Percentiles rank a stretch among this genome's conserved stretches.
These are phyloP conservation scores for Trichoderma sp. DNA, from an alignment of 2,329 filamentous ascomycete genomes.

Conservation along the genomic window DNA sequence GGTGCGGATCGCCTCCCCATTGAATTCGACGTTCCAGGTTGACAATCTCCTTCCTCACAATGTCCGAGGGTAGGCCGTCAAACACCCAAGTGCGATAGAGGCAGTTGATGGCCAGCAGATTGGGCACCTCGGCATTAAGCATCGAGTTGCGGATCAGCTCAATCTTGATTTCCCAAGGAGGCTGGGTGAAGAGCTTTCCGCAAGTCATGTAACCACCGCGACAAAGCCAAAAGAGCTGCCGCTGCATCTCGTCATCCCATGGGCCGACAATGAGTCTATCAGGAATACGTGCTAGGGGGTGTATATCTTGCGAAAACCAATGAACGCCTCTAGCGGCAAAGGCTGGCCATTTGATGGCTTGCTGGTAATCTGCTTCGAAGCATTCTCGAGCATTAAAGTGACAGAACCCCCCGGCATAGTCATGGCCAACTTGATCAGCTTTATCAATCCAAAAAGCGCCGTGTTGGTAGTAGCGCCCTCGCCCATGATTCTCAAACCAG, in stretches of 20 bases:
- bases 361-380: slow-evolving; percentile 39
- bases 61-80: slow-evolving; percentile 31
- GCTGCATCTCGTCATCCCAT: slow-evolving; percentile 39
- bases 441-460: slow-evolving; percentile 26
- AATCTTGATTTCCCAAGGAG: slow-evolving; percentile 43
- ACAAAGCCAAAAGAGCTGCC: slow-evolving; percentile 47
- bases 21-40: slow-evolving; percentile 31
- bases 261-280: slow-evolving; percentile 41
- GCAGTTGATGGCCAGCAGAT: slow-evolving; percentile 32
- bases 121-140: slow-evolving; percentile 31
- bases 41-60: slow-evolving; percentile 28
- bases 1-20: slow-evolving; percentile 32
- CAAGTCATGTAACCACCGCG: slow-evolving; percentile 38
- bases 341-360: slow-evolving; percentile 27
- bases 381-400: slow-evolving; percentile 36
- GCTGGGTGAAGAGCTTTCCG: slow-evolving; percentile 27
- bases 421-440: slow-evolving; percentile 20
- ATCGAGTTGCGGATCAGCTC: slow-evolving; percentile 39
- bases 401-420: slow-evolving; percentile 26
- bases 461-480: slow-evolving; percentile 36
- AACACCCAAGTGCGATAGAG: slow-evolving; percentile 32
- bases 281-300: slow-evolving; percentile 41
- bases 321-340: slow-evolving; percentile 22
- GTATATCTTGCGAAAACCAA: slow-evolving; percentile 37
- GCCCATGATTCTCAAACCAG: slow-evolving; percentile 44